These are phyloP conservation scores for Helichrysum umbraculigerum DNA, from an alignment of 129 eudicot species.

Conservation along the genomic window DNA sequence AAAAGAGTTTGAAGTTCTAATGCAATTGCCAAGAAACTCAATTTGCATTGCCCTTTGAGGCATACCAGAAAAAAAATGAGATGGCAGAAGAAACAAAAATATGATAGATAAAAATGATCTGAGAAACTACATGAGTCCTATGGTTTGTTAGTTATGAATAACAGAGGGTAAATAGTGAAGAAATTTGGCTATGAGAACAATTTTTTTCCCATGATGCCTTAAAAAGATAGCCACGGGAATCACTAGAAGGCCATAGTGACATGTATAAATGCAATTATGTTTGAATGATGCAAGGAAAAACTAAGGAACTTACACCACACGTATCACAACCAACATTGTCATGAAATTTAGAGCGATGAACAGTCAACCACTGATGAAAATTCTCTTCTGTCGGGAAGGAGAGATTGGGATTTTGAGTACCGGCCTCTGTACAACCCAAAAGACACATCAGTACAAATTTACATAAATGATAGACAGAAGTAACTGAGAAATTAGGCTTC, in stretches of 20 bases:
- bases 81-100: neutral
- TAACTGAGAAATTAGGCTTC: neutral
- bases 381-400: constrained; percentile 41
- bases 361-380: constrained; percentile 44
- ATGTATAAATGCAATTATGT: neutral
- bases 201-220: too few relatives aligned
- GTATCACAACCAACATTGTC: constrained; percentile 65
- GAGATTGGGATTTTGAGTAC: constrained; percentile 28
- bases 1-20: neutral
- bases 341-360: constrained; percentile 45
- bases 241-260: too few relatives aligned
- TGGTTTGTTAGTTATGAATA: too few relatives aligned
- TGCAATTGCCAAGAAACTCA: neutral
- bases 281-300: neutral
- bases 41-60: neutral
- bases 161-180: too few relatives aligned
- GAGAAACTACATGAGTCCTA: too few relatives aligned
- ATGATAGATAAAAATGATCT: too few relatives aligned
- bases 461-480: constrained; percentile 8
- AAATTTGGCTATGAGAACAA: too few relatives aligned
- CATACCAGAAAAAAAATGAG: neutral
- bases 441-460: constrained; percentile 20
- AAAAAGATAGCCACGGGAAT: too few relatives aligned
- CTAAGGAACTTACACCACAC: constrained; percentile 63
- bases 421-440: constrained; percentile 43